Evolutionary conservation across 2,329 filamentous ascomycete genomes (phyloP), one percentile per base, ranked within the genome.

Genomic region (Aciculosporium take): DNA sequence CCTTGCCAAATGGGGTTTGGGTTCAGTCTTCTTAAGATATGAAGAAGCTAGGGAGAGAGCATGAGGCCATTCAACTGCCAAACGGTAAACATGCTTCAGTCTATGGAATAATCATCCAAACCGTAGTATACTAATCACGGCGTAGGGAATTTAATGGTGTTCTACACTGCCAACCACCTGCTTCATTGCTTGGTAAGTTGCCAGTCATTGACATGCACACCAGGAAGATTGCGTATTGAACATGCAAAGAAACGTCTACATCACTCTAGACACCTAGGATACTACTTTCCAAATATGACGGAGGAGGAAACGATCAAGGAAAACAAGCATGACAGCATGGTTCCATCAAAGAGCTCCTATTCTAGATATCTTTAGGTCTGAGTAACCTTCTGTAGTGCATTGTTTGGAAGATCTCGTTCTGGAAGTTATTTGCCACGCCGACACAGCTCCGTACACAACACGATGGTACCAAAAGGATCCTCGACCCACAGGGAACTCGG

Each of bases 281-380:
- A 38, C 25, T 38, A 38, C 17, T 38, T 13, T 29, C 36, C 36
- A 15, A 38, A 38, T 17, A 38, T 38, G 10, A 38, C 36, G 10
- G 36, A 38, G 25, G 3, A 20, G 15, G 25, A 38, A 30, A 38
- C 21, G 12, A 38, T 38, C 7, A 30, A 38, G 25, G 36, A 7
- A 1, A 38, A 38, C 17, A 29, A 38, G 25, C 36, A 38, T 28
- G 36, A 38, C 25, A 38, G 36, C 29, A 38, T 4, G 36, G n/a
- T n/a, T n/a, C n/a, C 29, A n/a, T 28, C 17, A 10, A 8, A 12
- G 15, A n/a, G 20, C 3, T 15, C 3, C 12, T 24, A 38, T n/a
- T 5, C 8, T 5, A 3, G 8, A 7, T 9, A 6, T 21, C 12
- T 29, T 2, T 7, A 37, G 3, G 12, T 12, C 9, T 10, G 29